Conservation (phyloP, 495 filamentous ascomycete species). For the Pseudomonodictys pantanalensis region DNA sequence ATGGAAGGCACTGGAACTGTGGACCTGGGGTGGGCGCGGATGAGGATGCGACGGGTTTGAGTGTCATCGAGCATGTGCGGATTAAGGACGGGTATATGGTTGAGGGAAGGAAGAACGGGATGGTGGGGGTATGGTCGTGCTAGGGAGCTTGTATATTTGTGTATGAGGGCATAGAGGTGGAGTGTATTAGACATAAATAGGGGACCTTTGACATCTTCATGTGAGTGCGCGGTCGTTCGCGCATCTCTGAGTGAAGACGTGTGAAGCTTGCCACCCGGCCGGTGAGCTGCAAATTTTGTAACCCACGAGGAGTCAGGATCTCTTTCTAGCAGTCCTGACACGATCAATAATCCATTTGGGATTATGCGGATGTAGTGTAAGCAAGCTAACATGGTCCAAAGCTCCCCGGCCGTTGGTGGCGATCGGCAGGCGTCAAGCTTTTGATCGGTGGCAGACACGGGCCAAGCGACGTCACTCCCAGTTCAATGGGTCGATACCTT, state of each 20-base stretch:
- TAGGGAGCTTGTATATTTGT: slow-evolving; percentile 2
- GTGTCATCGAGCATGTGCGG: slow-evolving; percentile 80
- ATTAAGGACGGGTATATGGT: slow-evolving; percentile 93
- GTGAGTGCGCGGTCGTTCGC: no score
- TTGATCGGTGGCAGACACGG: not conserved
- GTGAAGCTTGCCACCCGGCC: no score
- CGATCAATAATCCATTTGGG: slow-evolving; percentile 15
- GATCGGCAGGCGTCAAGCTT: slow-evolving; percentile 11
- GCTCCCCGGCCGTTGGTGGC: not conserved
- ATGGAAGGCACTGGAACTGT: slow-evolving; percentile 95
- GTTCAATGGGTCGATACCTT: slow-evolving; percentile 9
- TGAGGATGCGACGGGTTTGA: slow-evolving; percentile 58
- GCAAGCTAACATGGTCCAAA: slow-evolving; percentile 2
- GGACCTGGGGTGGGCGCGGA: slow-evolving; percentile 70
- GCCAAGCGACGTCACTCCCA: slow-evolving; percentile 23
- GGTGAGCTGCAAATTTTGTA: no score
- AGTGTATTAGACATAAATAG: slow-evolving; percentile 3
- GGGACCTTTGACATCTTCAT: not conserved
- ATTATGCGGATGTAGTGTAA: slow-evolving; percentile 14
- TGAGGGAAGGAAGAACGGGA: slow-evolving; percentile 83
- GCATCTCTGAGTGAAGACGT: no score
- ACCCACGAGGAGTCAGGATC: no score
- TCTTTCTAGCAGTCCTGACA: not conserved
- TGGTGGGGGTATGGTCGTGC: slow-evolving; percentile 76
- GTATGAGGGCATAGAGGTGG: no score